Evolutionary conservation across 2,329 filamentous ascomycete genomes (phyloP), one percentile per base, ranked within the genome.

Genomic region (Aspergillus tanneri): DNA sequence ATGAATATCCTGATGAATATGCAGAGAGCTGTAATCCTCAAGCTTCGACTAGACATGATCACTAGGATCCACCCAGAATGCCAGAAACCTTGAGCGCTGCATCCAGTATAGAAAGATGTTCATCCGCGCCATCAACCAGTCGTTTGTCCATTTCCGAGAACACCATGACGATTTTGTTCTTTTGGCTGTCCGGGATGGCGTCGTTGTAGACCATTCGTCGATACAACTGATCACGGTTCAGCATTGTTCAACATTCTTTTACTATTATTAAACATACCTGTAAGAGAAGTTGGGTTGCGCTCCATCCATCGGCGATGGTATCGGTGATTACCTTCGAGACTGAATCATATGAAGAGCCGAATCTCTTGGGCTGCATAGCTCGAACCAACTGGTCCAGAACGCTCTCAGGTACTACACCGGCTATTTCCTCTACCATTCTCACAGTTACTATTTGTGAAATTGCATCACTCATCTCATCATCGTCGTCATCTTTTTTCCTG

Each of bases 141-240:
- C 93, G 81, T 77, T 97, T 97, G 66, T 99, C 93, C 22, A 92
- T 80, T 69, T 97, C 91, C 0, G 91, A 96, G 65, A 99, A 99
- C 3, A 92, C 78, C 53, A 88, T 78, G 39, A 92, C 86, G 50
- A 99, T 92, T 67, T 86, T 86, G 65, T 92, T 95, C 74, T 99
- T 99, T 64, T 95, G 88, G 10, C 82, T 72, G 63, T 96, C 90
- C 0, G 84, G 82, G 19, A 96, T 85, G 6, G 84, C 79, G 68
- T 97, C 93, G 63, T 96, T 90, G 64, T 83, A 88, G 22, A 96
- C 81, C 28, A 97, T 74, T 21, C 81, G 77, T 69, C 93, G 87
- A 64, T 96, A 97, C 34, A 64, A 24, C 54, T 64, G 16, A 5
- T 10, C 23, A n/a, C 42, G 4, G 7, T 40, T 56, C 30, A 61